Percentiles rank a stretch among this genome's conserved stretches.
phyloP scores from a whole-genome alignment of 306 rosid genomes.

The Glycyrrhiza uralensis region DNA sequence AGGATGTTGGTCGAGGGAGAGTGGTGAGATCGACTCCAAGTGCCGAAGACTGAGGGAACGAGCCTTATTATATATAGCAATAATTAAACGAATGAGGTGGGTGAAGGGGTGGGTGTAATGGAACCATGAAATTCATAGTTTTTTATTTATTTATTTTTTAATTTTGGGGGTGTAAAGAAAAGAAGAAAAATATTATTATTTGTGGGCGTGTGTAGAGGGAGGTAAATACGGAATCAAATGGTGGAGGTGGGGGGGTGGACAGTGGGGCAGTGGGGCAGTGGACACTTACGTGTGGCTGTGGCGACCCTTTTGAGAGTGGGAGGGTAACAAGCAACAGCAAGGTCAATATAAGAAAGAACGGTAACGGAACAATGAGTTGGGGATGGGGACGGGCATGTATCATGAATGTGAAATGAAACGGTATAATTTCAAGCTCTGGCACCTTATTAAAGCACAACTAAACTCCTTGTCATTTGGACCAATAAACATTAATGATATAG shows the following conservation, averaged over 20 bases:
- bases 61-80: conserved; percentile 9
- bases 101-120: neutral
- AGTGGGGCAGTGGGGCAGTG: neutral
- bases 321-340: neutral
- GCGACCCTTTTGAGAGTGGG: conserved; percentile 12
- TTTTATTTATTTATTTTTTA: neutral
- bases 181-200: no score
- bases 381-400: neutral
- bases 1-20: conserved; percentile 14
- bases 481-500: no score
- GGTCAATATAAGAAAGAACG: neutral
- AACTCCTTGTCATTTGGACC: no score
- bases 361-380: neutral
- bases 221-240: neutral
- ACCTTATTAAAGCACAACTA: no score
- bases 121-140: no score
- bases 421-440: no score
- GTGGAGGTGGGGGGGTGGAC: neutral
- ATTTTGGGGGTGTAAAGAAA: neutral
- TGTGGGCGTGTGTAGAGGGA: neutral
- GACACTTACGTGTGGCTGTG: conserved; percentile 12
- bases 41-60: conserved; percentile 1
- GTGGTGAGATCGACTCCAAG: neutral
- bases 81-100: neutral
- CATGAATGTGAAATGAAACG: no score